Conservation (phyloP, 2,329 filamentous ascomycete species). For the Alternaria ethzedia region DNA sequence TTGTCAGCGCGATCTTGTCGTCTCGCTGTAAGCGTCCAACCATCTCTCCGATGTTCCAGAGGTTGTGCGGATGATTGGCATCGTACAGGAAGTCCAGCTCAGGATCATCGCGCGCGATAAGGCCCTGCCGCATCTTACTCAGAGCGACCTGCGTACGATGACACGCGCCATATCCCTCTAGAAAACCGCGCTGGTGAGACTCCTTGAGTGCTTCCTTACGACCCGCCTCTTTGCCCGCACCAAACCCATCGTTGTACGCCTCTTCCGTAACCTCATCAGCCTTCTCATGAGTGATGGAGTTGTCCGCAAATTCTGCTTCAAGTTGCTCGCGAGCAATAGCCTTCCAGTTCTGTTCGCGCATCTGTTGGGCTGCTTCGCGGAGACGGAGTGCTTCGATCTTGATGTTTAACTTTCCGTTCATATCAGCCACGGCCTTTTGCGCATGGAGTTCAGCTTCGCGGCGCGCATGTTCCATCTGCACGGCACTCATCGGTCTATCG, state of each 20-base stretch:
- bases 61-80: constrained; percentile 19
- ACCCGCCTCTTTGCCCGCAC: constrained; percentile 5
- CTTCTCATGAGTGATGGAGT: neutral
- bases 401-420: constrained; percentile 7
- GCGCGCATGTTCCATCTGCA: constrained; percentile 11
- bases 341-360: constrained; percentile 31
- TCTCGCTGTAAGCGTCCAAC: no score
- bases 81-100: constrained; percentile 31
- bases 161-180: constrained; percentile 29
- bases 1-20: no score
- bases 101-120: constrained; percentile 16
- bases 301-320: constrained; percentile 5
- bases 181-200: constrained; percentile 7
- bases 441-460: constrained; percentile 11
- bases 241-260: constrained; percentile 20
- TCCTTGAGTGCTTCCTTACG: neutral
- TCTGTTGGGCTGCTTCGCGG: constrained; percentile 17
- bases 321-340: constrained; percentile 7
- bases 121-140: constrained; percentile 20
- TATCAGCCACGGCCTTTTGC: neutral
- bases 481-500: constrained; percentile 7
- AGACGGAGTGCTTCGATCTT: constrained; percentile 15
- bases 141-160: constrained; percentile 13
- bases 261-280: constrained; percentile 1
- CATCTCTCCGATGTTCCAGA: neutral